Conservation (phyloP, 495 filamentous ascomycete species). For the Baudoinia panamericana region DNA sequence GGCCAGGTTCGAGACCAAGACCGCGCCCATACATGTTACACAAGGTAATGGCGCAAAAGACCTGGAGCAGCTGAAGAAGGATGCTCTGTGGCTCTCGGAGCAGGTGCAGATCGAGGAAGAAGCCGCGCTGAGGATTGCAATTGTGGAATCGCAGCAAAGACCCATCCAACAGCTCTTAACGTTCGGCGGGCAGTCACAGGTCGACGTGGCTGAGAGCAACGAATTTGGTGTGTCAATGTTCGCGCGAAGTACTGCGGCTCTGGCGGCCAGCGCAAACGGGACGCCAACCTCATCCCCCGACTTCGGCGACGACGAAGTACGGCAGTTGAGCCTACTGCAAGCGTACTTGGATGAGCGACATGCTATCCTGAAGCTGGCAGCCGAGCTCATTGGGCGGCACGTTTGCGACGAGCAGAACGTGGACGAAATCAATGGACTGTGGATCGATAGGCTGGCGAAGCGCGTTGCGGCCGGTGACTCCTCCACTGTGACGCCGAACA, state of each 20-base stretch:
- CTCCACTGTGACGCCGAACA: not conserved
- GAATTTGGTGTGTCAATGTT: conserved; percentile 37
- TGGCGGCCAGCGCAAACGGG: not conserved
- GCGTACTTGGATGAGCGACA: conserved; percentile 58
- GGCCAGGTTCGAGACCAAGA: conserved; percentile 69
- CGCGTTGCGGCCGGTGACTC: not conserved
- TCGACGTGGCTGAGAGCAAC: conserved; percentile 47
- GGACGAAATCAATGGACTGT: not conserved
- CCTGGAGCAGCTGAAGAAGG: conserved; percentile 70
- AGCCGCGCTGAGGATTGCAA: conserved; percentile 61
- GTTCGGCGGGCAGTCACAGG: conserved; percentile 55
- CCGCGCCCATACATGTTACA: conserved; percentile 77
- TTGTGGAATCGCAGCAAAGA: conserved; percentile 74
- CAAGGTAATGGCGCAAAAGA: conserved; percentile 56
- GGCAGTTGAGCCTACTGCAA: conserved; percentile 49
- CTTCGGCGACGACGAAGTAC: conserved; percentile 25
- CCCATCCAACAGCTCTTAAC: conserved; percentile 49
- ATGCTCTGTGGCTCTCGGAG: conserved; percentile 73
- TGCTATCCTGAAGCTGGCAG: conserved; percentile 38
- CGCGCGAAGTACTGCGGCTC: not conserved
- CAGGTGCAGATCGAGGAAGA: conserved; percentile 66
- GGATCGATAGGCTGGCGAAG: conserved; percentile 9
- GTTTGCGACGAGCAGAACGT: not conserved
- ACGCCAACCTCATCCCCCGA: not conserved
- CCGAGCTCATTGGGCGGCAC: conserved; percentile 23